Conservation (phyloP, 2,329 filamentous ascomycete species). For the Penicillium sp. region DNA sequence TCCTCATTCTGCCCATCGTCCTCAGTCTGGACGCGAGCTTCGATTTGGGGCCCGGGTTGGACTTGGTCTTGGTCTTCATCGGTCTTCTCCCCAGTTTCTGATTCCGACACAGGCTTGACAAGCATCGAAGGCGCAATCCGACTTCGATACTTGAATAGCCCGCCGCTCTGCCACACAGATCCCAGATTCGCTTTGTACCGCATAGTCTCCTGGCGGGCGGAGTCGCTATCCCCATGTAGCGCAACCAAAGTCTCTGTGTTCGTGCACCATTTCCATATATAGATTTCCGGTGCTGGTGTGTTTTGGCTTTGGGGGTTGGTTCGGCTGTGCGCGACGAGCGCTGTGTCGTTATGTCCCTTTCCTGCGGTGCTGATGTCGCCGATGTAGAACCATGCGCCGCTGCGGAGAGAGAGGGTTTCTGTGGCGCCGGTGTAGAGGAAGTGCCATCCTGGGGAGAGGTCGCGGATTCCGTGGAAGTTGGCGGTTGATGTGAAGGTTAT, state of each 20-base stretch:
- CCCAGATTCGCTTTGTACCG: slow-evolving; percentile 57
- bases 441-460: slow-evolving; percentile 58
- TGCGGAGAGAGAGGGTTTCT: slow-evolving; percentile 58
- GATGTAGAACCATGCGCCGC: slow-evolving; percentile 61
- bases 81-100: slow-evolving; percentile 1
- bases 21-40: slow-evolving; percentile 14
- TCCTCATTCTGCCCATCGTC: slow-evolving; percentile 30
- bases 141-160: slow-evolving; percentile 43
- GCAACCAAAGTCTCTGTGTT: slow-evolving; percentile 39
- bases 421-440: slow-evolving; percentile 62
- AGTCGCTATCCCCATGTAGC: slow-evolving; percentile 32
- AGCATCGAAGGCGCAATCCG: slow-evolving; percentile 45
- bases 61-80: slow-evolving; percentile 15
- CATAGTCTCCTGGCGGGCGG: slow-evolving; percentile 49
- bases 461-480: slow-evolving; percentile 61
- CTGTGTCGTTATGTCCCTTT: slow-evolving; percentile 14
- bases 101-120: slow-evolving; percentile 38
- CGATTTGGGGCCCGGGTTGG: background rate
- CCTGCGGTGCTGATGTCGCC: slow-evolving; percentile 34
- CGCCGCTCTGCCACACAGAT: slow-evolving; percentile 54
- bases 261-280: slow-evolving; percentile 56
- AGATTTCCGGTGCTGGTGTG: slow-evolving; percentile 42
- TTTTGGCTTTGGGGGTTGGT: slow-evolving; percentile 11
- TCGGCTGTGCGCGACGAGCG: slow-evolving; percentile 14
- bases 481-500: slow-evolving; percentile 63